Conservation (phyloP, 768 basidiomycete genomes). For the Chlorophyllum brunneum region DNA sequence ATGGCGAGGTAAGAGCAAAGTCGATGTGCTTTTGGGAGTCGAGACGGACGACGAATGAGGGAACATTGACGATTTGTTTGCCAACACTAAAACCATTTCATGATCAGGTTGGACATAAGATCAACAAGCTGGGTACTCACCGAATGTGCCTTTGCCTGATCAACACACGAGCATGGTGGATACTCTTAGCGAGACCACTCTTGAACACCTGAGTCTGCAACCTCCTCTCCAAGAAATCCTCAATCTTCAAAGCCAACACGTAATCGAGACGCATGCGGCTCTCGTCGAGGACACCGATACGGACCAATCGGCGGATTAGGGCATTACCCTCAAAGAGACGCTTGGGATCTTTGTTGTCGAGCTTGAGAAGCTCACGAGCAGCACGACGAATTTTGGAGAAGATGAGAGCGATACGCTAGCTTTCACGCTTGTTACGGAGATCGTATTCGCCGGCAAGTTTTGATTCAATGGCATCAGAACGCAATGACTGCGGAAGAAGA, state of each 20-base stretch:
- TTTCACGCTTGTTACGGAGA: slow-evolving; percentile 99
- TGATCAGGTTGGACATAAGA: slow-evolving; percentile 2
- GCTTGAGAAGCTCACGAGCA: slow-evolving; percentile 99
- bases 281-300: slow-evolving; percentile 99
- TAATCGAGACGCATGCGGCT: slow-evolving; percentile 99
- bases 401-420: slow-evolving; percentile 98
- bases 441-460: slow-evolving; percentile 99
- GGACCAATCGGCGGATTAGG: slow-evolving; percentile 91
- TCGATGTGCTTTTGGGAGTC: slow-evolving; percentile 99
- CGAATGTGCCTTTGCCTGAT: slow-evolving; percentile 99
- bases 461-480: background rate
- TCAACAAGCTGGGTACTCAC: slow-evolving; percentile 43
- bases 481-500: background rate
- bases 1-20: slow-evolving; percentile 95
- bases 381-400: slow-evolving; percentile 99
- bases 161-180: slow-evolving; percentile 97
- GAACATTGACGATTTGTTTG: slow-evolving; percentile 98
- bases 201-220: slow-evolving; percentile 99
- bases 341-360: slow-evolving; percentile 99
- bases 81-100: slow-evolving; percentile 62
- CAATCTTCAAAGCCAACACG: slow-evolving; percentile 98
- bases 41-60: slow-evolving; percentile 97
- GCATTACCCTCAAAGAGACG: slow-evolving; percentile 99
- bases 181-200: slow-evolving; percentile 94
- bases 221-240: slow-evolving; percentile 99